phyloP scores from a whole-genome alignment of 2,329 filamentous ascomycete species.

The Botrytis paeoniae region DNA sequence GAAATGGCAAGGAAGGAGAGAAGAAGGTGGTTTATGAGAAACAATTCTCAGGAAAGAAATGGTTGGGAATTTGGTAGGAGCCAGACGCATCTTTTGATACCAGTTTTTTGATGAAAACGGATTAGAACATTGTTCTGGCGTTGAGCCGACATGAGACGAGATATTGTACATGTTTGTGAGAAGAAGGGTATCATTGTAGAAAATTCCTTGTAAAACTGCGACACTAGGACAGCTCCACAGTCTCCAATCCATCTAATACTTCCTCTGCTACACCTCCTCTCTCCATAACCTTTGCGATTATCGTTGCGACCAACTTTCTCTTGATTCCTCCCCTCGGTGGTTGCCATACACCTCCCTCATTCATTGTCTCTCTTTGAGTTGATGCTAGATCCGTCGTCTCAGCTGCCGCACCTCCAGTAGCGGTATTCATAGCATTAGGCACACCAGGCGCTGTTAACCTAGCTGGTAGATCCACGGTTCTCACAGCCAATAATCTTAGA shows the following conservation, averaged over 20 bases:
- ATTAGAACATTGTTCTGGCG: not conserved
- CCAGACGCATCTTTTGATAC: not conserved
- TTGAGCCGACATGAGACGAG: not conserved
- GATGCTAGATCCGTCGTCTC: conserved; percentile 43
- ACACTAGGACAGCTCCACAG: conserved; percentile 62
- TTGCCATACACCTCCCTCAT: conserved; percentile 76
- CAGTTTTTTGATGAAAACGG: not conserved
- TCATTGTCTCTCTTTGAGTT: conserved; percentile 50
- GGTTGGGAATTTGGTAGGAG: conserved; percentile 74
- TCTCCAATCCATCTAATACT: conserved; percentile 76
- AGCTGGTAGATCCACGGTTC: conserved; percentile 73
- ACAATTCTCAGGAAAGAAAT: conserved; percentile 67
- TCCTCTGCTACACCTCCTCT: conserved; percentile 81
- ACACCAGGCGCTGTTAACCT: conserved; percentile 69
- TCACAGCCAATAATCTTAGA: conserved; percentile 63
- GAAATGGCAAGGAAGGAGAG: conserved; percentile 32
- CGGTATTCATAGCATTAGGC: conserved; percentile 59
- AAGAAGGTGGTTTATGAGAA: conserved; percentile 40
- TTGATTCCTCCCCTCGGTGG: conserved; percentile 81
- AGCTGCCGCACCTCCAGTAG: conserved; percentile 43
- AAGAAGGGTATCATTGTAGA: conserved; percentile 22
- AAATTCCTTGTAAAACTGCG: conserved; percentile 23
- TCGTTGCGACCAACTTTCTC: conserved; percentile 65
- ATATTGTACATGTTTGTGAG: not conserved
- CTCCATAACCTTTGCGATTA: conserved; percentile 74